phyloP scores from a whole-genome alignment of 179 eudicot genomes.

The Drosera spatulata region DNA sequence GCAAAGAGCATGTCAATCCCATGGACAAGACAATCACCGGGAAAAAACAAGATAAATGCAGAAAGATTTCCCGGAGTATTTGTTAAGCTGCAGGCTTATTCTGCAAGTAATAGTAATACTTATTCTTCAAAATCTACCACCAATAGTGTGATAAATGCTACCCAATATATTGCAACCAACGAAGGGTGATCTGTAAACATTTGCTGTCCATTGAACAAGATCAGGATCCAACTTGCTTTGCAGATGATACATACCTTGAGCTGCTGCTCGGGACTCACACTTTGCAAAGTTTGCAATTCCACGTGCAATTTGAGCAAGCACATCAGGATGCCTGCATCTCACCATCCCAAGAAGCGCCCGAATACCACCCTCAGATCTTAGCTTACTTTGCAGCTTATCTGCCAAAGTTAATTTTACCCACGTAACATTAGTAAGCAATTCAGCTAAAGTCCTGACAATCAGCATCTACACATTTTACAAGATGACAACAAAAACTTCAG shows the following conservation, averaged over 20 bases:
- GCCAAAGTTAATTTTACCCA: conserved; percentile 3
- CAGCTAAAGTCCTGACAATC: not conserved
- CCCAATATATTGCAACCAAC: not conserved
- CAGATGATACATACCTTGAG: conserved; percentile 52
- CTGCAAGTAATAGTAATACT: not conserved
- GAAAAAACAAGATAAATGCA: not conserved
- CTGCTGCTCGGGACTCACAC: conserved; percentile 83
- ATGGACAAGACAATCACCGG: not conserved
- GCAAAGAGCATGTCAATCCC: not conserved
- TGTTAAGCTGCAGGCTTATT: not conserved
- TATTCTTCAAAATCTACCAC: not conserved
- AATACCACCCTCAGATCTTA: conserved; percentile 92
- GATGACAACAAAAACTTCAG: not conserved
- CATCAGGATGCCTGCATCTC: conserved; percentile 97
- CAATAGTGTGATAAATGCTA: too few relatives aligned
- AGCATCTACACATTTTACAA: not conserved
- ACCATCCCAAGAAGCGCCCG: conserved; percentile 94
- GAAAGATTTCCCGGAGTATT: not conserved
- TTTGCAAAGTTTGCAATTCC: conserved; percentile 98
- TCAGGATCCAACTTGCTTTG: not conserved
- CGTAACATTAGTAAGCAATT: not conserved
- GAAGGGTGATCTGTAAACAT: not conserved
- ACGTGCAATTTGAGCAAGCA: conserved; percentile 95
- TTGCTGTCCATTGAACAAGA: not conserved
- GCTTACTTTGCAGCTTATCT: conserved; percentile 82